Percentiles rank a stretch among this genome's conserved stretches.
phyloP scores from a whole-genome alignment of 1,284 basidiomycete species.

The Laetiporus sulphureus region DNA sequence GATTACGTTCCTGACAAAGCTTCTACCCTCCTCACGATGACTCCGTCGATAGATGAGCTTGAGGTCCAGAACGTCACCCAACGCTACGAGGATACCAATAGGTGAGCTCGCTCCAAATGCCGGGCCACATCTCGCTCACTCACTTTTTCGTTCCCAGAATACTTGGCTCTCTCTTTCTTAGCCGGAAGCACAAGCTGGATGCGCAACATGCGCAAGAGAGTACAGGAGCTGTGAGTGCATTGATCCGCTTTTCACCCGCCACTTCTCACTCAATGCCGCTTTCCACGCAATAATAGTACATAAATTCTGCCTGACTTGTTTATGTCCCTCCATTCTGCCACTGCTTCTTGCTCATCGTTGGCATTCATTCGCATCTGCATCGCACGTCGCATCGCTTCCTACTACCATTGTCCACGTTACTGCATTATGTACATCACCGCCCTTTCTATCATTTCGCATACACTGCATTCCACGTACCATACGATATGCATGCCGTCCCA shows the following conservation, averaged over 20 bases:
- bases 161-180: constrained; percentile 55
- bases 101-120: constrained; percentile 29
- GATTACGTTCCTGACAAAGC: too few relatives aligned
- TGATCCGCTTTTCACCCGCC: too few relatives aligned
- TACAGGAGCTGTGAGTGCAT: too few relatives aligned
- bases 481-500: too few relatives aligned
- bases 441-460: not conserved
- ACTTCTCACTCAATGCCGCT: too few relatives aligned
- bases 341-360: too few relatives aligned
- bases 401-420: not conserved
- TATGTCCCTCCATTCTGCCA: too few relatives aligned
- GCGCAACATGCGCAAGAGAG: too few relatives aligned
- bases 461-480: not conserved
- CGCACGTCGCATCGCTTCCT: not conserved
- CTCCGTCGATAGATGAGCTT: constrained; percentile 13
- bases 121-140: not conserved
- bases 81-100: constrained; percentile 60
- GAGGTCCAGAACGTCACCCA: constrained; percentile 44
- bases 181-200: constrained; percentile 31
- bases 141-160: constrained; percentile 25
- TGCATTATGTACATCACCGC: not conserved
- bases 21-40: too few relatives aligned
- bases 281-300: too few relatives aligned
- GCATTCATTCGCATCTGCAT: too few relatives aligned
- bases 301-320: too few relatives aligned